Conservation (phyloP, 129 eudicot species). For the Apium graveolens region DNA sequence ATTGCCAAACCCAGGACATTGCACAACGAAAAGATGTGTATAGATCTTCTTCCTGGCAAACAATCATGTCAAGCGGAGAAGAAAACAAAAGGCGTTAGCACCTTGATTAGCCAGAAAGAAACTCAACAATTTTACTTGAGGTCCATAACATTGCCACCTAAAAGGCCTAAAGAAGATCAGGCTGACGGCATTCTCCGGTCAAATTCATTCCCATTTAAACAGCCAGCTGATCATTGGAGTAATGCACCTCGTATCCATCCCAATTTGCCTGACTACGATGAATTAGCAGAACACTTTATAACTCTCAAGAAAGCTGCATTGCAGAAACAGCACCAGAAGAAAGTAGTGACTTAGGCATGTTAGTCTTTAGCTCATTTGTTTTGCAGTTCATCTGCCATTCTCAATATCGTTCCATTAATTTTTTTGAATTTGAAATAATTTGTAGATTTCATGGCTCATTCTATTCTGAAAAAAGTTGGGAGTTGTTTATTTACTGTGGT, state of each 20-base stretch:
- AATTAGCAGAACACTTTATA: slow-evolving; percentile 47
- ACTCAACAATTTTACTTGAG: slow-evolving; percentile 18
- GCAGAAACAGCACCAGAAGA: slow-evolving; percentile 15
- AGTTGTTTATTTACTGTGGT: neutral
- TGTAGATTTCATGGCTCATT: neutral
- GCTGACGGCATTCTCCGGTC: slow-evolving; percentile 24
- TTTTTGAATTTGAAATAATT: neutral
- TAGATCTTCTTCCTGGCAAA: neutral
- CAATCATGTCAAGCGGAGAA: neutral
- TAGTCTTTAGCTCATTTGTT: neutral
- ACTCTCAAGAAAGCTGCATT: slow-evolving; percentile 47
- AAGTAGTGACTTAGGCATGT: slow-evolving; percentile 5
- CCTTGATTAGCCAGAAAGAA: neutral
- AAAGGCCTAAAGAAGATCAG: slow-evolving; percentile 19
- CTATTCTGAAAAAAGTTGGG: neutral
- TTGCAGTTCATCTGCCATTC: neutral
- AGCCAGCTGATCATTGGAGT: slow-evolving; percentile 6
- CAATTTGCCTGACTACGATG: slow-evolving; percentile 79
- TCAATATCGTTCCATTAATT: neutral
- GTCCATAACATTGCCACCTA: slow-evolving; percentile 48
- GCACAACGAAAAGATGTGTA: neutral
- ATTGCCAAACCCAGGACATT: neutral
- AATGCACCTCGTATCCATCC: slow-evolving; percentile 32
- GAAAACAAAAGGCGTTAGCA: neutral
- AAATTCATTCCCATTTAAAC: slow-evolving; percentile 30